Base-by-base conservation (phyloP, 371 early-diverging fungal species). In the Rhizomucor pusillus region DNA sequence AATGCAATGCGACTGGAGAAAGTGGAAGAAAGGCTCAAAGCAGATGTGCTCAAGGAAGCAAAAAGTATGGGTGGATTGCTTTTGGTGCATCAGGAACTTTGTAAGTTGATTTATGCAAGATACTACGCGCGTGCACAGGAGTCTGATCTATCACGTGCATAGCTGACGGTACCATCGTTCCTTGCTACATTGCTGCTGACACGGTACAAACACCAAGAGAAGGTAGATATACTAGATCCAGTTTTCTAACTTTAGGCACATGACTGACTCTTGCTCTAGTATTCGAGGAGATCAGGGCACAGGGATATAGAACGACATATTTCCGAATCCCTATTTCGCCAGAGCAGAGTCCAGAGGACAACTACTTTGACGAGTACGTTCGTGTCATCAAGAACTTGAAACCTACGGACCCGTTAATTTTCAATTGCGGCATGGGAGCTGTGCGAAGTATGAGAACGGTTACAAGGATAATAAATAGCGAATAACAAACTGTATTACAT, bases 401-500 rank as follows among this genome's bases (percentile, higher is more conserved):
- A n/a, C 70, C 72, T 4, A 66, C 69, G 0, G 87, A 82, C 50
- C 74, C 85, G 2, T 65, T 88, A 5, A 80, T 89, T n/a, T 85
- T 89, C 55, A 85, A 84, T 47, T 89, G 89, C 53, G 89, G 89
- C 22, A 84, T 87, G 70, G 89, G 89, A 1, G 83, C 77, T 22
- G 88, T 87, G 10, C 56, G 89, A 56, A 89, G 85, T 82, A 80
- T 64, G 83, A 71, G 10, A 19, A 10, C n/a, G n/a, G n/a, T n/a
- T n/a, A n/a, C n/a, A n/a, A n/a, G n/a, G n/a, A n/a, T n/a, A n/a
- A n/a, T n/a, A n/a, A n/a, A n/a, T n/a, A n/a, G n/a, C n/a, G n/a
- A n/a, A n/a, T n/a, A n/a, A n/a, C n/a, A n/a, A n/a, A n/a, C 20
- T 43, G n/a, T 24, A 44, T 19, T 29, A 13, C 14, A 33, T 43